A percentile compares a stretch with the other conserved stretches of the same genome.
These are phyloP conservation scores for Lachnellula suecica DNA, from an alignment of 2,329 filamentous ascomycete genomes.

Conservation along the genomic window DNA sequence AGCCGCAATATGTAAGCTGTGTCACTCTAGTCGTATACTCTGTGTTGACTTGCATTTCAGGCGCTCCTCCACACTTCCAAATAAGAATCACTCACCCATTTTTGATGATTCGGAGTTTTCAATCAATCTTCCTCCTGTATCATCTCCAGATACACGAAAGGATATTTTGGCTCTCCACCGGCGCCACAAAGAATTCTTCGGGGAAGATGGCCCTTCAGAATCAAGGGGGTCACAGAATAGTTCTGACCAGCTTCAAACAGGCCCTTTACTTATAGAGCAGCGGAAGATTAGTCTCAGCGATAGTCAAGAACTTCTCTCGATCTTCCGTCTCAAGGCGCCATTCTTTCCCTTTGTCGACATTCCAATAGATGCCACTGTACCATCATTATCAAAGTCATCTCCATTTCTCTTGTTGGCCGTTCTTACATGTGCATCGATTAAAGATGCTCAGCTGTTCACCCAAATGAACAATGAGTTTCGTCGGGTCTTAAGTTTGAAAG, in stretches of 20 bases:
- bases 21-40: not conserved
- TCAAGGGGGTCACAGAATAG: not conserved
- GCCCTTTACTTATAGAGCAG: constrained; percentile 14
- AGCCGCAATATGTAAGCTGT: constrained; percentile 16
- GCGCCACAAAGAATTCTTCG: constrained; percentile 26
- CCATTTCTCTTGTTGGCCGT: constrained; percentile 31
- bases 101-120: constrained; percentile 20
- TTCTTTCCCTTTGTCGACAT: constrained; percentile 31
- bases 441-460: constrained; percentile 23
- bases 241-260: not conserved
- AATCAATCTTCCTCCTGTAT: constrained; percentile 24
- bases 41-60: no score
- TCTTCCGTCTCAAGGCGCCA: constrained; percentile 14
- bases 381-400: constrained; percentile 22
- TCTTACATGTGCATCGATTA: constrained; percentile 25
- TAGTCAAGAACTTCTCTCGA: constrained; percentile 23
- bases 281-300: constrained; percentile 23
- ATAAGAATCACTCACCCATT: constrained; percentile 3
- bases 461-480: constrained; percentile 31
- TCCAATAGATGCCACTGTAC: constrained; percentile 21
- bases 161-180: constrained; percentile 20
- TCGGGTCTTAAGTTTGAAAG: constrained; percentile 26
- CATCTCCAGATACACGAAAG: constrained; percentile 18
- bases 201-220: constrained; percentile 10
- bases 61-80: constrained; percentile 3